Evolutionary conservation across 1,139 yeast species (phyloP).

Genomic region (Suhomyces maxii): DNA sequence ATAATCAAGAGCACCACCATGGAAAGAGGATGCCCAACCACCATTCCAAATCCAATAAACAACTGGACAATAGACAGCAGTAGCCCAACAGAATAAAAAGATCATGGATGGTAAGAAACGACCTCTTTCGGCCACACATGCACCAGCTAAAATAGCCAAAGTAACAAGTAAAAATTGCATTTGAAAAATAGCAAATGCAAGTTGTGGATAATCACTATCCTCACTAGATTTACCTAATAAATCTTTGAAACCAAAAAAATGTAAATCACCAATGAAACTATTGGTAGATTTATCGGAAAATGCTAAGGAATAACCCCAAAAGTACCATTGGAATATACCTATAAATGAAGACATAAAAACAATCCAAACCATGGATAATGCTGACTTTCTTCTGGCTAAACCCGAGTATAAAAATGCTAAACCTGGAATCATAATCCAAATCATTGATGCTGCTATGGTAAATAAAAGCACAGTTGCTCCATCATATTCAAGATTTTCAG

Average conservation of each 20-base stretch:
- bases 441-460: slow-evolving; percentile 66
- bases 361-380: slow-evolving; percentile 85
- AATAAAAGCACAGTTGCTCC: slow-evolving; percentile 45
- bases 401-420: slow-evolving; percentile 93
- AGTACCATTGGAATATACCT: slow-evolving; percentile 92
- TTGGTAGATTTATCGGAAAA: slow-evolving; percentile 75
- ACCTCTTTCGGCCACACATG: slow-evolving; percentile 89
- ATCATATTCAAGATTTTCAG: slow-evolving; percentile 44
- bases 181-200: slow-evolving; percentile 84
- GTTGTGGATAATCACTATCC: slow-evolving; percentile 65
- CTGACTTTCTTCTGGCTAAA: slow-evolving; percentile 86
- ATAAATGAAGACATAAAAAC: slow-evolving; percentile 73
- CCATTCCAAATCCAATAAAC: slow-evolving; percentile 96
- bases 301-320: slow-evolving; percentile 96
- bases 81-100: slow-evolving; percentile 84
- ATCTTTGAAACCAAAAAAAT: slow-evolving; percentile 76
- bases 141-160: slow-evolving; percentile 87
- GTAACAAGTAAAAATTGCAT: slow-evolving; percentile 92
- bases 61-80: slow-evolving; percentile 88
- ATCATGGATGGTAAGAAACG: slow-evolving; percentile 82
- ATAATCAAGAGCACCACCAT: slow-evolving; percentile 90
- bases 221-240: slow-evolving; percentile 53
- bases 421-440: slow-evolving; percentile 93
- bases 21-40: slow-evolving; percentile 79
- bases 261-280: slow-evolving; percentile 83